A percentile compares a stretch with the other conserved stretches of the same genome.
phyloP scores from a whole-genome alignment of 768 basidiomycete genomes.

The Pleurotus giganteus region DNA sequence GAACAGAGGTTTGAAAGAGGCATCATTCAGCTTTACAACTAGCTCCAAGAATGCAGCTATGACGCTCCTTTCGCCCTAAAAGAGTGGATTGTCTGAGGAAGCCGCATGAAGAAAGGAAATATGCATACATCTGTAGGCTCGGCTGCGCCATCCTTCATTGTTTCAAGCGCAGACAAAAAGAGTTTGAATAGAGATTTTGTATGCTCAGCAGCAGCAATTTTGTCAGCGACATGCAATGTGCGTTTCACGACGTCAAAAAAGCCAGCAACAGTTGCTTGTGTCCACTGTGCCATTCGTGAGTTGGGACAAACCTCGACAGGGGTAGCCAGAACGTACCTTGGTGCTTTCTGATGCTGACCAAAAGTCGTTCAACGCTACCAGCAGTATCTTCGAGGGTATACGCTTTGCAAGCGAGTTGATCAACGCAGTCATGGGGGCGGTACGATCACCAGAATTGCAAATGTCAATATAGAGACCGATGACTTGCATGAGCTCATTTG shows the following conservation, averaged over 20 bases:
- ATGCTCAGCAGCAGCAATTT: slow-evolving; percentile 62
- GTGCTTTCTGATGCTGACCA: slow-evolving; percentile 43
- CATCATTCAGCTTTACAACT: slow-evolving; percentile 90
- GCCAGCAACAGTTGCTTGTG: slow-evolving; percentile 26
- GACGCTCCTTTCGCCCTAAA: slow-evolving; percentile 50
- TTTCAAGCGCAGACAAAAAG: slow-evolving; percentile 76
- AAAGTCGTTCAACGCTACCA: slow-evolving; percentile 60
- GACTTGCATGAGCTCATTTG: slow-evolving; percentile 54
- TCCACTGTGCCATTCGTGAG: slow-evolving; percentile 17
- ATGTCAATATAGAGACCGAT: slow-evolving; percentile 55
- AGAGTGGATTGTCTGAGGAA: not conserved
- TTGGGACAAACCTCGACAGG: not conserved
- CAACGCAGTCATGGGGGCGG: slow-evolving; percentile 38
- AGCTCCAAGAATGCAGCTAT: slow-evolving; percentile 83
- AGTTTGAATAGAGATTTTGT: slow-evolving; percentile 70
- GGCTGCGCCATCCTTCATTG: slow-evolving; percentile 31
- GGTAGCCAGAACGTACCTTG: slow-evolving; percentile 33
- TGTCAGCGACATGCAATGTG: slow-evolving; percentile 60
- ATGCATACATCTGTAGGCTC: slow-evolving; percentile 26
- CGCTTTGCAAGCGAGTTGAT: slow-evolving; percentile 70
- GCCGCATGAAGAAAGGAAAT: not conserved
- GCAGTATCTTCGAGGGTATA: slow-evolving; percentile 60
- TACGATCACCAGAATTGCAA: slow-evolving; percentile 30
- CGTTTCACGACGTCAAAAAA: slow-evolving; percentile 73
- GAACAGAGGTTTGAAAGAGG: slow-evolving; percentile 88